Evolutionary conservation across 2,329 filamentous ascomycete genomes (phyloP).

Genomic region (Alternaria panax): DNA sequence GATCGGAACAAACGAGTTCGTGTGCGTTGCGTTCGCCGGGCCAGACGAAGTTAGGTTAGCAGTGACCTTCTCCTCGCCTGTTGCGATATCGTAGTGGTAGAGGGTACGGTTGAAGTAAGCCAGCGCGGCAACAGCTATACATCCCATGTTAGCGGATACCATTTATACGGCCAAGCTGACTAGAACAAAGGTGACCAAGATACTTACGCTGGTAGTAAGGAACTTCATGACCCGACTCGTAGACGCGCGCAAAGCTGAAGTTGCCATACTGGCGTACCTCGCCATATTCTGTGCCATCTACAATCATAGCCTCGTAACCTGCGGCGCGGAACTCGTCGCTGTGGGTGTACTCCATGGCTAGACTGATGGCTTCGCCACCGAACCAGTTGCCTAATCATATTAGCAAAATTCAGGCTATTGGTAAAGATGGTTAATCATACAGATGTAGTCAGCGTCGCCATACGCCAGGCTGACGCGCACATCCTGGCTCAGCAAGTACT

Average conservation of each 20-base stretch:
- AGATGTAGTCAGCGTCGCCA: slow-evolving; percentile 50
- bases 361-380: slow-evolving; percentile 47
- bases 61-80: slow-evolving; percentile 45
- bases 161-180: neutral
- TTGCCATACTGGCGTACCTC: slow-evolving; percentile 52
- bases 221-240: slow-evolving; percentile 53
- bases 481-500: slow-evolving; percentile 51
- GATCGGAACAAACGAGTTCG: slow-evolving; percentile 47
- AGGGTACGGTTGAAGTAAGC: slow-evolving; percentile 51
- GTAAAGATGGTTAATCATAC: slow-evolving; percentile 28
- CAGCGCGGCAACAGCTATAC: slow-evolving; percentile 38
- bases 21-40: slow-evolving; percentile 50
- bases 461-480: slow-evolving; percentile 49
- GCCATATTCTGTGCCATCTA: slow-evolving; percentile 51
- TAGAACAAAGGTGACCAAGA: neutral
- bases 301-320: slow-evolving; percentile 44
- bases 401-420: neutral
- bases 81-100: slow-evolving; percentile 47
- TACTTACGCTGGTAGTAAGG: slow-evolving; percentile 51
- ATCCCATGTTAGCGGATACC: neutral
- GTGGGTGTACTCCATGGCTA: slow-evolving; percentile 49
- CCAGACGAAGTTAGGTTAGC: slow-evolving; percentile 45
- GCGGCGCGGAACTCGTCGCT: slow-evolving; percentile 33
- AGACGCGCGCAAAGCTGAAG: slow-evolving; percentile 51
- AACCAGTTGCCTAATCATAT: slow-evolving; percentile 48